phyloP scores from a whole-genome alignment of 345 rosid species.

The Eucalyptus marginata region DNA sequence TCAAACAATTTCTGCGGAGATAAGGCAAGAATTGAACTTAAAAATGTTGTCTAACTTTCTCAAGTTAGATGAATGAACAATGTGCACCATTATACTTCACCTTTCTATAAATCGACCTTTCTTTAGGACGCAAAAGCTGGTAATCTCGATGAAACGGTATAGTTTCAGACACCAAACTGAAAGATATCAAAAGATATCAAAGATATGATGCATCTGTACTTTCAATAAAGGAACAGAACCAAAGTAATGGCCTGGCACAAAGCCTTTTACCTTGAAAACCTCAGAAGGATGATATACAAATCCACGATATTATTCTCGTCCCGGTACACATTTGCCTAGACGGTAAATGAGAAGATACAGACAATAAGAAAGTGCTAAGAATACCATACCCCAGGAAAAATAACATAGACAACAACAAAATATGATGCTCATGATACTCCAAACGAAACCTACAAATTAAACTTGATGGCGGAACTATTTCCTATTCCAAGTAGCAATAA shows the following conservation, averaged over 20 bases:
- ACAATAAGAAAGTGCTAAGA: neutral
- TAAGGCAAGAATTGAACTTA: neutral
- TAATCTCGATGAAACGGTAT: slow-evolving; percentile 90
- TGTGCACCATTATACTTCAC: slow-evolving; percentile 18
- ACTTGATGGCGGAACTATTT: neutral
- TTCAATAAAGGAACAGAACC: neutral
- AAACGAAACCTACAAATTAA: neutral
- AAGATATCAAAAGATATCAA: neutral
- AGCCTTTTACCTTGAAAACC: slow-evolving; percentile 64
- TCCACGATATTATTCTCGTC: slow-evolving; percentile 86
- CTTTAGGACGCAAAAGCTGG: slow-evolving; percentile 39
- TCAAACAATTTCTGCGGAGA: slow-evolving; percentile 44
- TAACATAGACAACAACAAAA: neutral
- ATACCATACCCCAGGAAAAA: neutral
- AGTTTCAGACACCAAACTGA: slow-evolving; percentile 91
- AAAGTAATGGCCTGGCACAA: neutral
- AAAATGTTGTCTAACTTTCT: neutral
- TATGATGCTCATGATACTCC: neutral
- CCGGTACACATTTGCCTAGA: slow-evolving; percentile 67
- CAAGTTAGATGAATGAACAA: neutral
- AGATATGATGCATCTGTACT: neutral
- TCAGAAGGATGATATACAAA: slow-evolving; percentile 80
- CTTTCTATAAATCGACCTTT: slow-evolving; percentile 52
- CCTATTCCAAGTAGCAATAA: neutral
- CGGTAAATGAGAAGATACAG: neutral